Percentiles rank a stretch among this genome's conserved stretches.
Conservation (phyloP, 495 filamentous ascomycete species). For the Thermothielavioides terrestris region DNA sequence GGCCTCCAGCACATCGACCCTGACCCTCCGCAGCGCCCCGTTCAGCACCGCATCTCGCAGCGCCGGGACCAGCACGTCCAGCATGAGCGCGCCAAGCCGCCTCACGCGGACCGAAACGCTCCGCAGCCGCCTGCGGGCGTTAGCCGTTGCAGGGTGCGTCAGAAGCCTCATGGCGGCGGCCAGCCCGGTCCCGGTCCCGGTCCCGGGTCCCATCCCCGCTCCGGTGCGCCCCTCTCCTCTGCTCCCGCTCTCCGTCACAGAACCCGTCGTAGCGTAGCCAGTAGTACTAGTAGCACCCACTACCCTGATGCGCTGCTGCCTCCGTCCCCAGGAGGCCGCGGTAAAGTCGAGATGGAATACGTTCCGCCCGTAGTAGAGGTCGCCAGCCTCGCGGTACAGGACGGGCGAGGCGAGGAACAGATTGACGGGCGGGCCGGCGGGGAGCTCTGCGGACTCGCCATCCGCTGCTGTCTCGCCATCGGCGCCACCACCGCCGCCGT, state of each 20-base stretch:
- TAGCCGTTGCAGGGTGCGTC: background rate
- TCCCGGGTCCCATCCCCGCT: background rate
- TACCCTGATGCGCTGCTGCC: no score
- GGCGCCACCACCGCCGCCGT: background rate
- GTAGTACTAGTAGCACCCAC: no score
- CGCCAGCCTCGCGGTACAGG: conserved; percentile 27
- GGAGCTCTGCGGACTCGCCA: background rate
- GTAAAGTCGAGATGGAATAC: conserved; percentile 24
- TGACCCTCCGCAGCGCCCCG: conserved; percentile 20
- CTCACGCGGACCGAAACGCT: conserved; percentile 19
- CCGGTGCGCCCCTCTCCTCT: background rate
- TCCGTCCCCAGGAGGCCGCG: conserved; percentile 9
- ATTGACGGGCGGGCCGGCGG: conserved; percentile 13
- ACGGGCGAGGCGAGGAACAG: conserved; percentile 28
- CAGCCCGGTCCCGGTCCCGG: background rate
- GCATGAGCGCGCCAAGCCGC: conserved; percentile 18
- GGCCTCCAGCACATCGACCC: conserved; percentile 16
- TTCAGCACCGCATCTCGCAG: conserved; percentile 23
- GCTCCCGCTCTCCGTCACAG: background rate
- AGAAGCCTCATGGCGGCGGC: background rate
- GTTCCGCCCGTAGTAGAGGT: conserved; percentile 29
- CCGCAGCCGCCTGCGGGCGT: conserved; percentile 22
- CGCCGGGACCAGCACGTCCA: conserved; percentile 4
- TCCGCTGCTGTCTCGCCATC: background rate
- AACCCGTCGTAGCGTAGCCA: no score